Evolutionary conservation across 2,329 filamentous ascomycete genomes (phyloP).

Genomic region (Exophiala alcalophila): DNA sequence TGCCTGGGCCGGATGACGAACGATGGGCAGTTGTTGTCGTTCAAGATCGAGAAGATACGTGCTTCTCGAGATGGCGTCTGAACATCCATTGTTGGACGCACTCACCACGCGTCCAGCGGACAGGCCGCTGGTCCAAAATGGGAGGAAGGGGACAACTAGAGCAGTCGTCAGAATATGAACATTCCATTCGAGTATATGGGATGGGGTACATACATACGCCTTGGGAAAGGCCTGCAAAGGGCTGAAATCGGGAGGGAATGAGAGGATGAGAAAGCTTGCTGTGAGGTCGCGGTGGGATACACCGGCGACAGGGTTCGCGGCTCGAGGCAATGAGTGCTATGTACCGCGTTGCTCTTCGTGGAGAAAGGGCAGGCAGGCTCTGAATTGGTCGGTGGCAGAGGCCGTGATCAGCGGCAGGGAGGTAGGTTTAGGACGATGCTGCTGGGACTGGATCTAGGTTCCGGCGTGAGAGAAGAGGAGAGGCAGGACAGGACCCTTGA

Average conservation of each 20-base stretch:
- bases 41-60: constrained; percentile 42
- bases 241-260: background rate
- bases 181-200: background rate
- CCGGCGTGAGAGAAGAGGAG: too few relatives aligned
- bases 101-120: constrained; percentile 26
- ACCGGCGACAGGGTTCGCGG: too few relatives aligned
- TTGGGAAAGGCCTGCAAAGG: constrained; percentile 5
- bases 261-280: background rate
- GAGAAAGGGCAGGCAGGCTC: too few relatives aligned
- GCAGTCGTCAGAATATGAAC: constrained; percentile 5
- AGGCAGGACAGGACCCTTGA: constrained; percentile 16
- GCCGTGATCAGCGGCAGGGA: too few relatives aligned
- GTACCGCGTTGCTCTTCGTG: too few relatives aligned
- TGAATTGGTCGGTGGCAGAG: too few relatives aligned
- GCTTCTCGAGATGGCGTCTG: constrained; percentile 30
- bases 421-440: too few relatives aligned
- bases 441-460: too few relatives aligned
- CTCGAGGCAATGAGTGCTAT: too few relatives aligned
- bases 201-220: constrained; percentile 15
- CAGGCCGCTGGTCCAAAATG: constrained; percentile 28
- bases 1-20: constrained; percentile 41
- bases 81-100: constrained; percentile 32
- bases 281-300: background rate
- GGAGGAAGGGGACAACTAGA: constrained; percentile 12
- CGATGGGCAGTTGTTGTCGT: constrained; percentile 48